These are phyloP conservation scores for Blastomyces silverae DNA, from an alignment of 2,329 filamentous ascomycete species.

Conservation along the genomic window DNA sequence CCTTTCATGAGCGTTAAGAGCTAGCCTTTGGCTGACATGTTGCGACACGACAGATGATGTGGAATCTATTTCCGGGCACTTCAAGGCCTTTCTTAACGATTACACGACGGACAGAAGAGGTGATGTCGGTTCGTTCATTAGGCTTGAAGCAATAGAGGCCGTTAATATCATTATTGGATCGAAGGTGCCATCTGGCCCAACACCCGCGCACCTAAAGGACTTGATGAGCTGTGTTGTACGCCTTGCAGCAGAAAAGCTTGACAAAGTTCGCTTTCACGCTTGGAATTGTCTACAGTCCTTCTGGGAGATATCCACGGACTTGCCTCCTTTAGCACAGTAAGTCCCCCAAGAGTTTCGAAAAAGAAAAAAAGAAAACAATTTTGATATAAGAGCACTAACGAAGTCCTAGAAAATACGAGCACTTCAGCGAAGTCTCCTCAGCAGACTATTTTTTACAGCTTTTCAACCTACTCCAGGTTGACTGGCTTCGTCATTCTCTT, in stretches of 20 bases:
- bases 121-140: constrained; percentile 80
- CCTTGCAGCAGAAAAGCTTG: constrained; percentile 79
- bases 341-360: constrained; percentile 16
- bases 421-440: constrained; percentile 43
- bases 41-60: constrained; percentile 27
- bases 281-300: constrained; percentile 40
- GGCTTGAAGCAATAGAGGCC: constrained; percentile 68
- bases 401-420: constrained; percentile 34
- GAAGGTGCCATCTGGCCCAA: constrained; percentile 18
- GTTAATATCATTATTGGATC: constrained; percentile 41
- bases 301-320: constrained; percentile 34
- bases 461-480: constrained; percentile 32
- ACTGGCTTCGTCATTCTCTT: constrained; percentile 35
- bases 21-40: not conserved
- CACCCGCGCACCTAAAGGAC: constrained; percentile 23
- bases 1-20: not conserved
- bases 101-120: constrained; percentile 86
- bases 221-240: constrained; percentile 50
- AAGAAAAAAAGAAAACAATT: constrained; percentile 19
- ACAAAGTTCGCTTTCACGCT: constrained; percentile 63
- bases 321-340: constrained; percentile 41
- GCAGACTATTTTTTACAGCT: constrained; percentile 41
- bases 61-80: constrained; percentile 27
- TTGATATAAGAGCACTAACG: not conserved
- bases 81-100: constrained; percentile 58